These are phyloP conservation scores for Rhynchosporium agropyri DNA, from an alignment of 2,329 filamentous ascomycete species.

Conservation along the genomic window DNA sequence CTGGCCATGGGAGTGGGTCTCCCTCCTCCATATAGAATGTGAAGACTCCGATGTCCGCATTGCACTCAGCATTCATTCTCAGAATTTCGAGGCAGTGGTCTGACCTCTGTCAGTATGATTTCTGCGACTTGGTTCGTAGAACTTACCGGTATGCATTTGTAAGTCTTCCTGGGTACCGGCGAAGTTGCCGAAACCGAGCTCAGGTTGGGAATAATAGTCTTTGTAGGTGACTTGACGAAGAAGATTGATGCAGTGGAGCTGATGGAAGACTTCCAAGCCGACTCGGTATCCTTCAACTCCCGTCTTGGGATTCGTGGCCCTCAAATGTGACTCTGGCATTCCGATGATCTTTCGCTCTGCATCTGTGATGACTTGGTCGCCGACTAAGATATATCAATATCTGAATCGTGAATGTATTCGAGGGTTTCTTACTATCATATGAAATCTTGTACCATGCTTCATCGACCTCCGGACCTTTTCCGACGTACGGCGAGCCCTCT, in stretches of 20 bases:
- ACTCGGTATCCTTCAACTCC: slow-evolving; percentile 62
- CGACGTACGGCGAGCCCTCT: slow-evolving; percentile 52
- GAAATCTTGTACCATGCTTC: slow-evolving; percentile 59
- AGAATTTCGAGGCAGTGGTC: slow-evolving; percentile 59
- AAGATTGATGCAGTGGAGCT: slow-evolving; percentile 46
- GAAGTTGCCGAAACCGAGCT: slow-evolving; percentile 51
- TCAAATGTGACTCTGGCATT: slow-evolving; percentile 55
- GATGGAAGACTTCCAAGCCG: slow-evolving; percentile 49
- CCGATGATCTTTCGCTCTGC: slow-evolving; percentile 56
- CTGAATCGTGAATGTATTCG: background rate
- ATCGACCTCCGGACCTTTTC: slow-evolving; percentile 58
- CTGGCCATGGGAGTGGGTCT: slow-evolving; percentile 54
- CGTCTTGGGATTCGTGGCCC: slow-evolving; percentile 57
- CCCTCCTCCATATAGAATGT: slow-evolving; percentile 53
- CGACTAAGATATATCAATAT: slow-evolving; percentile 47
- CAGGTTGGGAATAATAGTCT: slow-evolving; percentile 49
- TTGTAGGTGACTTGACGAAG: slow-evolving; percentile 51
- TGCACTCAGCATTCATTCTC: slow-evolving; percentile 56
- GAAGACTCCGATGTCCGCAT: slow-evolving; percentile 57
- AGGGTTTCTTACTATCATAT: slow-evolving; percentile 45
- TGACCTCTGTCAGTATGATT: background rate
- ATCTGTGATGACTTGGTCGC: slow-evolving; percentile 61
- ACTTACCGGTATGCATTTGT: slow-evolving; percentile 45
- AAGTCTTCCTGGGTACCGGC: slow-evolving; percentile 48
- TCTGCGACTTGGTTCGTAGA: background rate